Base-by-base conservation (phyloP, 2,329 filamentous ascomycete species). In the Colletotrichum siamense region DNA sequence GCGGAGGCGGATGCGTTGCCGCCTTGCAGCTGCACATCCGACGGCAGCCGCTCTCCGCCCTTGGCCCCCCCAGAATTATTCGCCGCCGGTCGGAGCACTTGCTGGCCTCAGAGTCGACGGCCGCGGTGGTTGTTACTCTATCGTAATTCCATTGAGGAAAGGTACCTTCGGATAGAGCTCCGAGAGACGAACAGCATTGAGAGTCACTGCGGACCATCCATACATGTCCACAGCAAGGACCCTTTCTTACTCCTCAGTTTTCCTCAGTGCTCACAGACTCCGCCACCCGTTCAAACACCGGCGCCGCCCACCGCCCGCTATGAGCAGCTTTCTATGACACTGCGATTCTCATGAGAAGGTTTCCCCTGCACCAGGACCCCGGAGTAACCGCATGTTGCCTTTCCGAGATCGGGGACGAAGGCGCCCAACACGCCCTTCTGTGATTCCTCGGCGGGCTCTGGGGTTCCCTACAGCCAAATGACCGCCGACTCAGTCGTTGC, bases 361-460 rank as follows among this genome's bases (percentile, higher is more conserved):
- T 75, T 49, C 28, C 69, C 73, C 55, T 72, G 73, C 24, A 52
- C 55, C 36, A 34, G 22, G 44, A 8, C 24, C 34, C 68, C 75
- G 72, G 72, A 75, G 72, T 77, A 75, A 71, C 75, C 75, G 67
- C 63, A 77, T 68, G 49, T 65, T 69, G 72, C 67, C 72, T 75
- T 71, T 77, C 75, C 75, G 75, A 69, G 72, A 61, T 65, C 69
- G 73, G 57, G n/a, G 44, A 52, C 44, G 6, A 52, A 52, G 44
- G 44, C 44, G 28, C 28, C 13, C 44, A 24, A 49, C 15, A 36
- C 26, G 28, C 34, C 59, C 55, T 65, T 15, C 18, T 13, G n/a
- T 26, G 13, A 4, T 34, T 22, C 32, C 57, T 32, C 59, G n/a
- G 61, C 61, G 26, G 59, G 55, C 68, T 61, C 49, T 30, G 32